Base-by-base conservation (phyloP, 345 rosid species). In the Limnanthes douglasii region DNA sequence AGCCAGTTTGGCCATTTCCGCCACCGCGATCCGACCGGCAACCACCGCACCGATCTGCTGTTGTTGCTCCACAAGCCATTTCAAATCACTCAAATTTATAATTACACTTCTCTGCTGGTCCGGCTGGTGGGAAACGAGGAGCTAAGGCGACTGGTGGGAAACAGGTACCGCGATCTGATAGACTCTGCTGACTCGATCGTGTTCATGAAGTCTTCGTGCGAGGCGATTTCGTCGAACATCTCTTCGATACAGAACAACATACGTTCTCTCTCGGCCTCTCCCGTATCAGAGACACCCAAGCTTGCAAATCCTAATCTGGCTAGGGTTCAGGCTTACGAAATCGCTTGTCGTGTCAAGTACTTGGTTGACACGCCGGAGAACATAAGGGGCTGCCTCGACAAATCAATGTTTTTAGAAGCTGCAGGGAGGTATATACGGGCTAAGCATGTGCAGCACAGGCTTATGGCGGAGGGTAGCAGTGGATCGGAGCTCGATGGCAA, bases 121-220 rank as follows among this genome's bases (percentile, higher is more conserved):
- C 34, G 15, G n/a, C n/a, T n/a, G n/a, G n/a, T n/a, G n/a, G n/a
- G n/a, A n/a, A 72, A 74, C 59, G 93, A 83, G 63, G 97, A 88
- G 78, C 88, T 88, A 31, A 75, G 93, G 14, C 95, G 73, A 30
- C 64, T 88, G 31, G 86, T 88, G 0, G 97, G 93, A 37, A 83
- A 75, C 59, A 64, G 93, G 30, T 88, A 88, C 62, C 68, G 95
- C 2, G 95, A 88, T 57, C 76, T 88, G 11, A 88, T 88, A 47
- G 97, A 88, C 62, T 88, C 95, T 5, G 97, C 97, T 5, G 90
- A 83, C 59, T 75, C 97, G 18, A 83, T 88, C 42, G 71, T 88
- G 15, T 70, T 45, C 6, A 90, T 90, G 98, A 85, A 80, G 59
- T 74, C 88, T 7, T 64, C 86, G 0, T 85, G 88, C 50, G 71